These are phyloP conservation scores for Digitaria exilis DNA, from an alignment of 202 grass and related monocot species.

Conservation along the genomic window DNA sequence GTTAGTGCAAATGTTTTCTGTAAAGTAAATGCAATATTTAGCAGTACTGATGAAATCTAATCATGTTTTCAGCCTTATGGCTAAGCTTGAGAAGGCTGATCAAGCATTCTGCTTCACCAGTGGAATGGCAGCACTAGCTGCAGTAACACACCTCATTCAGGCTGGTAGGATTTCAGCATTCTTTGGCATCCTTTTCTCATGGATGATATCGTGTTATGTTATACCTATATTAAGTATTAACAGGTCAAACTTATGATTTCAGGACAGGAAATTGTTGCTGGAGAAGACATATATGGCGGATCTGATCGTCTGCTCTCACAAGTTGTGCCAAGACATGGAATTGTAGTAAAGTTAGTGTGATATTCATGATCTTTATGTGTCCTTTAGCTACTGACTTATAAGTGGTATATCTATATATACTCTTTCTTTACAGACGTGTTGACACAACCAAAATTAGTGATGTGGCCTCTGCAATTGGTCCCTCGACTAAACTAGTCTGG, in stretches of 20 bases:
- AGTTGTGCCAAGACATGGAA: conserved; percentile 80
- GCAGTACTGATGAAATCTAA: conserved; percentile 38
- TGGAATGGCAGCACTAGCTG: conserved; percentile 89
- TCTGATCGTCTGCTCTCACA: conserved; percentile 90
- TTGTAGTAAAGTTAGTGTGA: conserved; percentile 88
- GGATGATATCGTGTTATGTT: not conserved
- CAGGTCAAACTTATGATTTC: conserved; percentile 32
- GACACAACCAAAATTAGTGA: conserved; percentile 76
- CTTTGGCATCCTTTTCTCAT: conserved; percentile 2
- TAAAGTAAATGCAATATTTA: conserved; percentile 33
- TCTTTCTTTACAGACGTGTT: conserved; percentile 57
- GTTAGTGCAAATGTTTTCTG: conserved; percentile 38
- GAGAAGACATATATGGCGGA: conserved; percentile 96
- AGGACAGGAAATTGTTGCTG: conserved; percentile 96
- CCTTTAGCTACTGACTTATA: conserved; percentile 35
- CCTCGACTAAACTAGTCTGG: conserved; percentile 83
- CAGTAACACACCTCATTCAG: conserved; percentile 76
- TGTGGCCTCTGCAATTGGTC: conserved; percentile 64
- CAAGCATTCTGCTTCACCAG: conserved; percentile 98
- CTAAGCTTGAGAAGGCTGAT: conserved; percentile 96
- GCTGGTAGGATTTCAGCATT: conserved; percentile 47
- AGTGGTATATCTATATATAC: conserved; percentile 26
- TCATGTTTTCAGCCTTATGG: conserved; percentile 71
- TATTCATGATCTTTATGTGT: conserved; percentile 19
- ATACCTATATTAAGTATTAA: conserved; percentile 9